Conservation (phyloP, 2,329 filamentous ascomycete species). For the Colletotrichum lindemuthianum region DNA sequence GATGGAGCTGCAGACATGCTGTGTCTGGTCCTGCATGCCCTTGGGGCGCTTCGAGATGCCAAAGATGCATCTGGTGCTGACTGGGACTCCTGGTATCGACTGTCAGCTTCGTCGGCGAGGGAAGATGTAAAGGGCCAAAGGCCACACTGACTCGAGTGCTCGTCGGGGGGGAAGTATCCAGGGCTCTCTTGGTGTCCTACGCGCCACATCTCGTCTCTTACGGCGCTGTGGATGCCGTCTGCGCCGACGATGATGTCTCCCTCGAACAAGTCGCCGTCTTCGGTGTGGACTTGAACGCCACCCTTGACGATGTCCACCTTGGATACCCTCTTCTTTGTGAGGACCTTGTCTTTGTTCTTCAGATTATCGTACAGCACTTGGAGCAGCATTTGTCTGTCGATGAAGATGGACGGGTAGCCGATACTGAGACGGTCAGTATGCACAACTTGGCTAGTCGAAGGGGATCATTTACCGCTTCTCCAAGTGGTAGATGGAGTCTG, state of each 20-base stretch:
- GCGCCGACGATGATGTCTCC: constrained; percentile 51
- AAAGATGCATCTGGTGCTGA: constrained; percentile 46
- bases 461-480: constrained; percentile 13
- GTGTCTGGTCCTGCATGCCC: not conserved
- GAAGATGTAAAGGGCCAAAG: too few relatives aligned
- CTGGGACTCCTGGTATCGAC: constrained; percentile 6
- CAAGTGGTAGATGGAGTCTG: not conserved
- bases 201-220: constrained; percentile 45
- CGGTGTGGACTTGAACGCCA: constrained; percentile 43
- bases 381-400: constrained; percentile 50
- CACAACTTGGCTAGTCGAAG: not conserved
- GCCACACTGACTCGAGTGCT: constrained; percentile 32
- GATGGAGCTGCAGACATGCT: constrained; percentile 32
- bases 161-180: constrained; percentile 38
- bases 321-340: constrained; percentile 31
- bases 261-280: constrained; percentile 42
- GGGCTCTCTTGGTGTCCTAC: constrained; percentile 38
- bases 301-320: constrained; percentile 26
- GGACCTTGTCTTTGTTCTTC: constrained; percentile 40
- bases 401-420: constrained; percentile 45
- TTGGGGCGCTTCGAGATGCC: constrained; percentile 45
- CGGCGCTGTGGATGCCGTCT: constrained; percentile 53
- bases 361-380: constrained; percentile 47
- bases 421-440: constrained; percentile 19
- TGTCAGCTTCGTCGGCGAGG: too few relatives aligned